Conservation (phyloP, 768 basidiomycete species). For the Amyloporia xantha region DNA sequence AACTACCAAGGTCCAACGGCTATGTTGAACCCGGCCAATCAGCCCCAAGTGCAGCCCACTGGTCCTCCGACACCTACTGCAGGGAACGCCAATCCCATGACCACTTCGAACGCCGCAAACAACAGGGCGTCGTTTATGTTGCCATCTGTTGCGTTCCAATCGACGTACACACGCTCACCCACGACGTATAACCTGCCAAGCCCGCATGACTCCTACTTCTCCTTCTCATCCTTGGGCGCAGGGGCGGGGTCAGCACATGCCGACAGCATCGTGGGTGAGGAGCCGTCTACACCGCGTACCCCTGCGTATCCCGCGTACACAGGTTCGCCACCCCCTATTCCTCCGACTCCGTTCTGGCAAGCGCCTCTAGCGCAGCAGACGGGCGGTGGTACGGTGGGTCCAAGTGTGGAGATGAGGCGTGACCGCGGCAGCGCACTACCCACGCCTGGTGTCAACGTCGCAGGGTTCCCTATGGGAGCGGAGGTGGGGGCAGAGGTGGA, state of each 20-base stretch:
- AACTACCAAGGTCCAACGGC: constrained; percentile 26
- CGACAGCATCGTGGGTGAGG: constrained; percentile 13
- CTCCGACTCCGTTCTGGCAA: constrained; percentile 47
- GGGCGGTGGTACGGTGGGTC: constrained; percentile 40
- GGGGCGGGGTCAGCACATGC: constrained; percentile 7
- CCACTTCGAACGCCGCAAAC: background rate
- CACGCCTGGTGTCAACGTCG: constrained; percentile 51
- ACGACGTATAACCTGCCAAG: constrained; percentile 45
- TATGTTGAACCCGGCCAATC: constrained; percentile 24
- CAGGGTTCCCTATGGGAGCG: constrained; percentile 27
- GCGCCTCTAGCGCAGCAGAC: constrained; percentile 46
- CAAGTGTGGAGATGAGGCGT: constrained; percentile 62
- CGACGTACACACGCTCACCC: constrained; percentile 34
- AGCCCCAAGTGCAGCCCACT: constrained; percentile 13
- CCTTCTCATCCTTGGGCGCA: constrained; percentile 12
- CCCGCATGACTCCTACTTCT: constrained; percentile 23
- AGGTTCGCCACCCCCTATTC: constrained; percentile 46
- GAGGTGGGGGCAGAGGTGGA: constrained; percentile 18
- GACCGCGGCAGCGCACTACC: constrained; percentile 45
- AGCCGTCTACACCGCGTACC: constrained; percentile 37
- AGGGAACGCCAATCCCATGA: background rate
- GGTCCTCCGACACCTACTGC: constrained; percentile 7
- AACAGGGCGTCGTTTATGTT: constrained; percentile 22
- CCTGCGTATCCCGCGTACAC: constrained; percentile 57
- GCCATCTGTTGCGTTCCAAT: constrained; percentile 30